Evolutionary conservation across 192 early-diverging fungal genomes (phyloP).

Genomic region (Backusella morwellensis): DNA sequence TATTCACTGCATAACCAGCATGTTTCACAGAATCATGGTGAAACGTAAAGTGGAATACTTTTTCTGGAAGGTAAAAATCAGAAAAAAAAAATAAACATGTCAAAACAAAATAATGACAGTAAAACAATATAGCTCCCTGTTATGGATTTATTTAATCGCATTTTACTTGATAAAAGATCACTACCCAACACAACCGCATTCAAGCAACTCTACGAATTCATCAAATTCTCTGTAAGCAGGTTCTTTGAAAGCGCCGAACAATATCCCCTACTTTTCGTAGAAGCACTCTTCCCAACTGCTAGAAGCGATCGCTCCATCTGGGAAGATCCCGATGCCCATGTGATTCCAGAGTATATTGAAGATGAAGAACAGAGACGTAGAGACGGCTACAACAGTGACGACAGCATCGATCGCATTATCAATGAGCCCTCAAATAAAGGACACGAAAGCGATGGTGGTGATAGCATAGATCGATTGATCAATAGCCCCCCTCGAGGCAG

Average conservation of each 20-base stretch:
- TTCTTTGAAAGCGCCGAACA: constrained; percentile 54
- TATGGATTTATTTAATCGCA: constrained; percentile 62
- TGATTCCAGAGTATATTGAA: not conserved
- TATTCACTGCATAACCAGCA: constrained; percentile 52
- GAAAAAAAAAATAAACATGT: not conserved
- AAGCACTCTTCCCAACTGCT: constrained; percentile 54
- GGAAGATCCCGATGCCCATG: not conserved
- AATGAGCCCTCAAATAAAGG: not conserved
- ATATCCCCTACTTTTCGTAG: constrained; percentile 57
- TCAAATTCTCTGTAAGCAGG: constrained; percentile 41
- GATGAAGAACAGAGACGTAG: not conserved
- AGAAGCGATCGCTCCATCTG: constrained; percentile 15
- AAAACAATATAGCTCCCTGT: constrained; percentile 44
- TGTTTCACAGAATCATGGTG: constrained; percentile 71
- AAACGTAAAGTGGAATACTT: constrained; percentile 48
- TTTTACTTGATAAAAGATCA: constrained; percentile 35
- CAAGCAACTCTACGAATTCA: constrained; percentile 53
- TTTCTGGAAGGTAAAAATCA: constrained; percentile 52
- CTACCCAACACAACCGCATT: constrained; percentile 31
- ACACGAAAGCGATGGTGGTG: not conserved
- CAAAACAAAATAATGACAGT: not conserved
- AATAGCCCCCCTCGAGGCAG: not conserved
- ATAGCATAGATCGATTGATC: not conserved
- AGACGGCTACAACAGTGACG: not conserved
- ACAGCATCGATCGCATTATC: not conserved